Base-by-base conservation (phyloP, 1,139 yeast species). In the Spathaspora sp. region DNA sequence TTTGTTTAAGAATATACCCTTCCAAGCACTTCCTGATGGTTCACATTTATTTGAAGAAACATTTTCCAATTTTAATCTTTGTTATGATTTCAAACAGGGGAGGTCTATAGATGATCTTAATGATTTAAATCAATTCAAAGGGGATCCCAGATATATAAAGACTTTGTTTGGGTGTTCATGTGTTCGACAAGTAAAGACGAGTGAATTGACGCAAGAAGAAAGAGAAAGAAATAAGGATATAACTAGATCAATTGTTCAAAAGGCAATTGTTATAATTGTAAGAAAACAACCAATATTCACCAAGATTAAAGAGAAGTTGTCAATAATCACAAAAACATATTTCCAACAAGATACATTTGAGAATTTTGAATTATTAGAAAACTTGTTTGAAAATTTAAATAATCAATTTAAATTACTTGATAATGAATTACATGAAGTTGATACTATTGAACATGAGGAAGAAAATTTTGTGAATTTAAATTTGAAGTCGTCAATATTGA, bases 11-110 rank as follows among this genome's bases (percentile, higher is more conserved):
- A 84, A 86, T 57, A 68, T 93, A 40, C 95, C 98, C 2, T 93
- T 93, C 60, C 97, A 91, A 61, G 96, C 97, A 2, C 70, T 93
- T 31, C 99, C 99, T 0, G 99, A 93, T 64, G 99, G 99, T 1
- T 86, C 95, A 1, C 99, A 93, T 64, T 81, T 65, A 43, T 93
- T 85, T 59, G 96, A 90, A 61, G 98, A 93, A 63, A 91, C 96
- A 2, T 90, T 90, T 60, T 86, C 96, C 36, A 89, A 89, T 60
- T 93, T 93, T 67, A 90, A 96, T 29, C 68, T 93, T 45, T 78
- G 86, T n/a, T 87, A 84, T 60, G 90, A 89, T 58, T 84, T 82
- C 47, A 67, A 71, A 27, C 68, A 70, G 34, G 70, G 74, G 27
- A 64, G 62, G 38, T 76, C 83, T 13, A 70, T 78, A 46, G 80